phyloP scores from a whole-genome alignment of 306 rosid genomes.

The Malus fusca region DNA sequence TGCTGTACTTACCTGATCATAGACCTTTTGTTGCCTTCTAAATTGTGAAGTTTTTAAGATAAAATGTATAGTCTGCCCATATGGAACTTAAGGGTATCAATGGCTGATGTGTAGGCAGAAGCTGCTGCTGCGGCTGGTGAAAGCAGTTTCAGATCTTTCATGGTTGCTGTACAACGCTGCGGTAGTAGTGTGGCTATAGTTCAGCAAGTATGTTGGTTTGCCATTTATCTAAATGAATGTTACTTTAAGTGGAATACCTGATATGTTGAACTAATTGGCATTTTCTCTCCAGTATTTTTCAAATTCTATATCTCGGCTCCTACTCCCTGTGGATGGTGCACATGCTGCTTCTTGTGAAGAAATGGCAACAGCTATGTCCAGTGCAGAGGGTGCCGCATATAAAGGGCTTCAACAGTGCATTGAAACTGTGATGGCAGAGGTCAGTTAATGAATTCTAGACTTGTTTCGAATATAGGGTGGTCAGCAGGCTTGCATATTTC shows the following conservation, averaged over 20 bases:
- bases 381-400: constrained; percentile 98
- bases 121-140: constrained; percentile 99
- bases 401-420: constrained; percentile 89
- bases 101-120: constrained; percentile 72
- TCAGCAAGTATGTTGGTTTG: constrained; percentile 69
- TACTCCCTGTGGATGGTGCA: constrained; percentile 98
- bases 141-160: constrained; percentile 98
- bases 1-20: constrained; percentile 52
- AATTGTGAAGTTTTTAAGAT: neutral
- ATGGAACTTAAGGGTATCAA: constrained; percentile 11
- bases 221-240: constrained; percentile 12
- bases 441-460: constrained; percentile 25
- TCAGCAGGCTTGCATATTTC: neutral
- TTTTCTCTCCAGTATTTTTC: constrained; percentile 66
- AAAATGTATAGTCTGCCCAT: constrained; percentile 13
- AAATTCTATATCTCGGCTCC: constrained; percentile 91
- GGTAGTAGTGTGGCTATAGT: constrained; percentile 99
- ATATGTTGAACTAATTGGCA: constrained; percentile 11
- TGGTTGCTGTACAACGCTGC: constrained; percentile 98
- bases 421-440: constrained; percentile 99
- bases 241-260: neutral
- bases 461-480: constrained; percentile 4
- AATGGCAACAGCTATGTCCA: constrained; percentile 96
- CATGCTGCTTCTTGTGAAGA: constrained; percentile 99
- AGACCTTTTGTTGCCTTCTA: constrained; percentile 19